These are phyloP conservation scores for Plasmopara muralis DNA, from an alignment of 352 stramenopile species.

Conservation along the genomic window DNA sequence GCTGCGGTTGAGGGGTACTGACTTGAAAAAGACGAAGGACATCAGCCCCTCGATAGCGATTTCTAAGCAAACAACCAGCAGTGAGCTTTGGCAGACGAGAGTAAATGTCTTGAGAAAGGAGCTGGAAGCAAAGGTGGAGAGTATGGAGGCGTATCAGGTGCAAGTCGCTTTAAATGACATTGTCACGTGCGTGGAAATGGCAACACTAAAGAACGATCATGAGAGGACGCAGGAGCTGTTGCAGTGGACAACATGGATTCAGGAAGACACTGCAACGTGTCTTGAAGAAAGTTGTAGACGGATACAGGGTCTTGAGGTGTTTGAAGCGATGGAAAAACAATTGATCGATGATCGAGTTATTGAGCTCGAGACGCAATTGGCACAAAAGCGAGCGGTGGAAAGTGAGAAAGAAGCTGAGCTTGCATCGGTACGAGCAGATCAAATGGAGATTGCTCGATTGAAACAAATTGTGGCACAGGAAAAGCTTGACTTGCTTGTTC, in stretches of 20 bases:
- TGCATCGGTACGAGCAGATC: conserved; percentile 20
- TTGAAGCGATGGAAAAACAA: conserved; percentile 43
- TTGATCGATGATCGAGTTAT: conserved; percentile 44
- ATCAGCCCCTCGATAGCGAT: background rate
- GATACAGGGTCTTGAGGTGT: conserved; percentile 26
- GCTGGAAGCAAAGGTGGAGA: conserved; percentile 13
- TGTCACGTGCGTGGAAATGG: conserved; percentile 29
- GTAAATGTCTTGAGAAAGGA: conserved; percentile 16
- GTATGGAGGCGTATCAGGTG: conserved; percentile 28
- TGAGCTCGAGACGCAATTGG: conserved; percentile 43
- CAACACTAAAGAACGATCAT: conserved; percentile 4
- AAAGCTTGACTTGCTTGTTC: conserved; percentile 18
- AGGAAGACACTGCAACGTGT: conserved; percentile 15
- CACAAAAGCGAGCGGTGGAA: conserved; percentile 32
- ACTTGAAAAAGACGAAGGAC: background rate
- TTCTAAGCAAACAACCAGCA: conserved; percentile 20
- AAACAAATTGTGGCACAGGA: conserved; percentile 15
- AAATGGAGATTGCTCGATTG: conserved; percentile 13
- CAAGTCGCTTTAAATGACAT: conserved; percentile 27
- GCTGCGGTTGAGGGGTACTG: conserved; percentile 12
- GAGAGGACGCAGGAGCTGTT: conserved; percentile 10
- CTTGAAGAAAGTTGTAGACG: conserved; percentile 9
- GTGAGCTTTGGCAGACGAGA: conserved; percentile 23
- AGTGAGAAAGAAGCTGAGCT: conserved; percentile 42
- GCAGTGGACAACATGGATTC: conserved; percentile 13